Conservation (phyloP, 257 asterid genomes). For the Primulina eburnea region DNA sequence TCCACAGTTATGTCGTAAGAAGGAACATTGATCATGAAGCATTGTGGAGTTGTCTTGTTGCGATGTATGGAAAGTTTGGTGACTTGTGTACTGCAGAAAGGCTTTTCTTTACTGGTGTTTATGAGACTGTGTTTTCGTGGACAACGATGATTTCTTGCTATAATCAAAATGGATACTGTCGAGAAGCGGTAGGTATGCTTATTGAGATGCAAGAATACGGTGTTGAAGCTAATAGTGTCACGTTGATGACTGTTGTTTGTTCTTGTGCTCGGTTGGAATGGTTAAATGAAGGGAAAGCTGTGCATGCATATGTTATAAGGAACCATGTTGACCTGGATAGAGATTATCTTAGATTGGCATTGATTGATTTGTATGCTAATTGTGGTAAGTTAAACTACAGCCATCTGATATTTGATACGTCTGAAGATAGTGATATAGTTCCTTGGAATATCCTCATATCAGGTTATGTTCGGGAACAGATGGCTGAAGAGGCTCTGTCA, state of each 20-base stretch:
- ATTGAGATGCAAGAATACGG: slow-evolving; percentile 38
- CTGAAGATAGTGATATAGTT: slow-evolving; percentile 44
- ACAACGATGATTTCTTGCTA: slow-evolving; percentile 76
- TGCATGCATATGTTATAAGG: slow-evolving; percentile 61
- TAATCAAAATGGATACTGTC: slow-evolving; percentile 58
- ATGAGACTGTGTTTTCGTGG: slow-evolving; percentile 52
- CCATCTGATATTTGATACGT: slow-evolving; percentile 40
- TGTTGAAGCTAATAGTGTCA: slow-evolving; percentile 60
- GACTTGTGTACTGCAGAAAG: slow-evolving; percentile 54
- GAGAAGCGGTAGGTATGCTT: slow-evolving; percentile 51
- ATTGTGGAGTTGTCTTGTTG: slow-evolving; percentile 63
- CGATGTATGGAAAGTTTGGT: slow-evolving; percentile 86
- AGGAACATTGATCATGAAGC: slow-evolving; percentile 46
- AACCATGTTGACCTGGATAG: slow-evolving; percentile 36
- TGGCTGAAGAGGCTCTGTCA: slow-evolving; percentile 52
- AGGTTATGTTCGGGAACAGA: slow-evolving; percentile 56
- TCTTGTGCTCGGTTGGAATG: slow-evolving; percentile 75
- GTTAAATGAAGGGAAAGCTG: slow-evolving; percentile 64
- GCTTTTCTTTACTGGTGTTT: slow-evolving; percentile 35
- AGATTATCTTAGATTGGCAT: slow-evolving; percentile 66
- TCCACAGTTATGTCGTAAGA: slow-evolving; percentile 59
- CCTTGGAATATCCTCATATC: slow-evolving; percentile 93
- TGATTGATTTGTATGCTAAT: slow-evolving; percentile 75
- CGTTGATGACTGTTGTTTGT: slow-evolving; percentile 62
- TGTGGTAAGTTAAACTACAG: slow-evolving; percentile 53